phyloP scores from a whole-genome alignment of 768 basidiomycete genomes.

The Tricholoma bakamatsutake region DNA sequence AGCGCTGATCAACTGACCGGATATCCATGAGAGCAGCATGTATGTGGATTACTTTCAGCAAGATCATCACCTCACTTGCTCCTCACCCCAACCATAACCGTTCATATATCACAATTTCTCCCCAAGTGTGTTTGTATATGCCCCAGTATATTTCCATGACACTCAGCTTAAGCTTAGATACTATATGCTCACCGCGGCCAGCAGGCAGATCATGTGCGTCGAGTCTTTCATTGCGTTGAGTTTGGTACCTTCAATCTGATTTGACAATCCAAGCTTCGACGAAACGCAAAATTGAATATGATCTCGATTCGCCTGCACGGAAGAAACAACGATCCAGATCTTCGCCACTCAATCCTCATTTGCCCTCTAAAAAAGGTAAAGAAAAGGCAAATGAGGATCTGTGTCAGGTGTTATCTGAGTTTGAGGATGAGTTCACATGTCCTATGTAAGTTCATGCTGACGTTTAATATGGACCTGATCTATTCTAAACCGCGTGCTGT shows the following conservation, averaged over 20 bases:
- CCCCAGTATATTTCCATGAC: not conserved
- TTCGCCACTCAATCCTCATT: slow-evolving; percentile 4
- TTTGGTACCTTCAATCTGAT: not conserved
- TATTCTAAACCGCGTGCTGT: slow-evolving; percentile 5
- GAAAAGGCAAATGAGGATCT: slow-evolving; percentile 24
- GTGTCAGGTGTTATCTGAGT: slow-evolving; percentile 32
- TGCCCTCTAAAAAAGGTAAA: slow-evolving; percentile 40
- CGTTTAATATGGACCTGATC: not conserved
- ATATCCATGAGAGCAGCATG: not conserved
- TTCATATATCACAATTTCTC: not conserved
- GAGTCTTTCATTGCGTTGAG: not conserved
- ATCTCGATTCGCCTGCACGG: not conserved
- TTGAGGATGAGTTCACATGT: slow-evolving; percentile 64
- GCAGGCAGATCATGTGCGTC: not conserved
- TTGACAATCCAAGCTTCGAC: not conserved
- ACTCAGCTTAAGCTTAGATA: slow-evolving; percentile 1
- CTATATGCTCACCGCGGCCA: not conserved
- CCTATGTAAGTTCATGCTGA: slow-evolving; percentile 51
- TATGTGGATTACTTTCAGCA: slow-evolving; percentile 1
- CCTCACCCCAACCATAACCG: slow-evolving; percentile 6
- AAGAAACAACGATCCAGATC: slow-evolving; percentile 11
- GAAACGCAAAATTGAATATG: slow-evolving; percentile 2
- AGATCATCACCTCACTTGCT: slow-evolving; percentile 10
- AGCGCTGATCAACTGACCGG: not conserved
- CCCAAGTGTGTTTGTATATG: slow-evolving; percentile 3